phyloP scores from a whole-genome alignment of 441 rosid genomes.

The Erodium trifolium region DNA sequence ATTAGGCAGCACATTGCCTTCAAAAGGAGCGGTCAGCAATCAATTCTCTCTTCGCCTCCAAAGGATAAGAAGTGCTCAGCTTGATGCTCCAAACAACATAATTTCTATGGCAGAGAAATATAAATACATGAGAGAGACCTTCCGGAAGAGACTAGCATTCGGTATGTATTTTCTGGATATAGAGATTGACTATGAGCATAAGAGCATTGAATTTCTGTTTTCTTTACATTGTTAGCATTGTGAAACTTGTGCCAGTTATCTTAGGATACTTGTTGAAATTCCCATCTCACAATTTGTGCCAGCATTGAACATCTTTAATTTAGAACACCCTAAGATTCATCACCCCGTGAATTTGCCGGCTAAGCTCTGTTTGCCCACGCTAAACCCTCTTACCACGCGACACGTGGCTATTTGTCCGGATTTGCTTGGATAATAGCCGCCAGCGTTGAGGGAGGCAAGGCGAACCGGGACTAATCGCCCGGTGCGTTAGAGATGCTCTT shows the following conservation, averaged over 20 bases:
- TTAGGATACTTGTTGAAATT: neutral
- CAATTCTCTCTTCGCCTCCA: constrained; percentile 46
- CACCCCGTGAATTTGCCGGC: no score
- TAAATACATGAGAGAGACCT: constrained; percentile 74
- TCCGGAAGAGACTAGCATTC: constrained; percentile 83
- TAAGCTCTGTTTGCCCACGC: no score
- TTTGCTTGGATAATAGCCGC: no score
- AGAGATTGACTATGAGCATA: neutral
- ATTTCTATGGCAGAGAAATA: constrained; percentile 83
- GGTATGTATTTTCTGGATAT: constrained; percentile 41
- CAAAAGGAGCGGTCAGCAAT: constrained; percentile 35
- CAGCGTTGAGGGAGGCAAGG: no score
- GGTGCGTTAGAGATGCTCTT: no score
- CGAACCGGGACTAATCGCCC: no score
- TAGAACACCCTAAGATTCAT: no score
- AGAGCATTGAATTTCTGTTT: neutral
- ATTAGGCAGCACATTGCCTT: constrained; percentile 33
- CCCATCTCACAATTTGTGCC: neutral
- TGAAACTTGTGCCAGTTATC: neutral
- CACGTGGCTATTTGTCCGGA: no score
- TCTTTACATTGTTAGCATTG: neutral
- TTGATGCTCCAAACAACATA: constrained; percentile 52
- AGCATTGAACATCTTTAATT: neutral
- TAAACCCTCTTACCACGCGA: no score
- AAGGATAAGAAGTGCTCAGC: constrained; percentile 46